Percentiles rank a stretch among this genome's conserved stretches.
phyloP scores from a whole-genome alignment of 768 basidiomycete genomes.

The Tricholoma saponaceum region DNA sequence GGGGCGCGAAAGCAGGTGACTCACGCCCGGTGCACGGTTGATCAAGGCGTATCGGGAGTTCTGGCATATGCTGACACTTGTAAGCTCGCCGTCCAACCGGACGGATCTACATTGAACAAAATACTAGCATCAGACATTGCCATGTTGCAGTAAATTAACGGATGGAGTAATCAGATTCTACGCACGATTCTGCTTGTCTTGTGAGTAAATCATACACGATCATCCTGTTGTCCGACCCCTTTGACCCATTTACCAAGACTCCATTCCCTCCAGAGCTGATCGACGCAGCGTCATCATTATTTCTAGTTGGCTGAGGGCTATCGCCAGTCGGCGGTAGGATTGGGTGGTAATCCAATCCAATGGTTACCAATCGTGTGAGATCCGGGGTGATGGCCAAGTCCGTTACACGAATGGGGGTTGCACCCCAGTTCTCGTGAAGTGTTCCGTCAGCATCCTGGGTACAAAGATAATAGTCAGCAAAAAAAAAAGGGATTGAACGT shows the following conservation, averaged over 20 bases:
- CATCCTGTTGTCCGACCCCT: too few relatives aligned
- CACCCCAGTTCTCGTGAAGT: conserved; percentile 63
- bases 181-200: too few relatives aligned
- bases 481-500: neutral
- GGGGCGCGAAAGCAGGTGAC: conserved; percentile 19
- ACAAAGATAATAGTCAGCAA: neutral
- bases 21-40: conserved; percentile 83
- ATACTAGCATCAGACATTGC: neutral
- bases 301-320: conserved; percentile 11
- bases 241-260: too few relatives aligned
- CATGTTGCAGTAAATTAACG: too few relatives aligned
- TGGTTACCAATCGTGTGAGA: conserved; percentile 75
- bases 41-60: conserved; percentile 87
- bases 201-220: too few relatives aligned
- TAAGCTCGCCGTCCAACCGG: conserved; percentile 72
- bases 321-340: conserved; percentile 17
- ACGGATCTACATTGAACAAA: conserved; percentile 44
- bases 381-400: conserved; percentile 88
- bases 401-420: conserved; percentile 73
- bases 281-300: too few relatives aligned
- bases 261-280: too few relatives aligned
- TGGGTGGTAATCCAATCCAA: conserved; percentile 26
- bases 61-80: conserved; percentile 80
- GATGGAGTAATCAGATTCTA: too few relatives aligned
- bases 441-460: conserved; percentile 72